Evolutionary conservation across 2,329 filamentous ascomycete species (phyloP), one percentile per base, ranked within the genome.

Genomic region (Cladorrhinum sp.): DNA sequence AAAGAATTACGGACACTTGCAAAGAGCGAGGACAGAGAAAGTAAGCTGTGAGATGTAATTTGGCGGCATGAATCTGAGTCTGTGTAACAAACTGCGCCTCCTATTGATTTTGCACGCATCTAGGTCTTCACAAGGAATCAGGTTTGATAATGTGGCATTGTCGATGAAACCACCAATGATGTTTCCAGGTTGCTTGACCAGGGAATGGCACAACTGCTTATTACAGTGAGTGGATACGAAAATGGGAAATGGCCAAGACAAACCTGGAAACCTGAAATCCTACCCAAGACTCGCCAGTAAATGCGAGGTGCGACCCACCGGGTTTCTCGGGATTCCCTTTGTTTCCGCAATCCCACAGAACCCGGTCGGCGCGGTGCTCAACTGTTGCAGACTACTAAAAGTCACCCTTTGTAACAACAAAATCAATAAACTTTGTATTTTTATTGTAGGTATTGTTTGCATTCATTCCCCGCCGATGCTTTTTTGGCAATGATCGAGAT

Each of bases 1-100:
- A 76, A 84, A 24, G 70, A 86, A 6, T 71, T 88, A 67, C 81
- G 78, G 63, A 78, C 83, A 53, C 69, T 73, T 67, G 76, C 77
- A 3, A 73, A 71, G 67, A 70, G 64, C 69, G 70, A 71, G 62
- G 65, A 55, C 55, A 65, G 62, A 62, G 13, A 52, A 13, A 70
- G 70, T 36, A 68, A 64, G 53, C 18, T 69, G 13, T 70, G 48
- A 62, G 12, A 4, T 29, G 25, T 10, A 29, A n/a, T n/a, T n/a
- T n/a, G n/a, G n/a, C n/a, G n/a, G n/a, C n/a, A n/a, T n/a, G n/a
- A n/a, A n/a, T n/a, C n/a, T n/a, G n/a, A n/a, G n/a, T n/a, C n/a
- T n/a, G n/a, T n/a, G n/a, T n/a, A n/a, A n/a, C n/a, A n/a, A n/a
- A n/a, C n/a, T n/a, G n/a, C n/a, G n/a, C n/a, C n/a, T n/a, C n/a